A percentile compares a stretch with the other conserved stretches of the same genome.
Evolutionary conservation across 331 rosid species (phyloP).

Genomic region (Quercus phellos): DNA sequence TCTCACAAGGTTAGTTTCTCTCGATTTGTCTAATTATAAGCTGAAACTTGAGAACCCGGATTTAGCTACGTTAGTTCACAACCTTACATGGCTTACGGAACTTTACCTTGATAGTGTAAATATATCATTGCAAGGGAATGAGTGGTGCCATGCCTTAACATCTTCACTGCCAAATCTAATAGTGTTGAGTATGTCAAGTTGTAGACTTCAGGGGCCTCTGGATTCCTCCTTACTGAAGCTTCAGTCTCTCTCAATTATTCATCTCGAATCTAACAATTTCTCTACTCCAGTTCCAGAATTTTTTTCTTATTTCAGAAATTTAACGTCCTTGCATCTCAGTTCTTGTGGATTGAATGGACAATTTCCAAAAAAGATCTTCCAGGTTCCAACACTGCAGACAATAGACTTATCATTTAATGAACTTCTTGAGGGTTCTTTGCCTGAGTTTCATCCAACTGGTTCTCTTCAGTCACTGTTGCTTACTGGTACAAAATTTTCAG

Average conservation of each 20-base stretch:
- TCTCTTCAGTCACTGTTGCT: neutral
- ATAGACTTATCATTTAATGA: neutral
- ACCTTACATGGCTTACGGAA: neutral
- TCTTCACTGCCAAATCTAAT: slow-evolving; percentile 17
- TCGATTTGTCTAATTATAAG: no score
- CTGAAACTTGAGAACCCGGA: no score
- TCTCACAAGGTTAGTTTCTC: no score
- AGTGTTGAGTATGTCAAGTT: slow-evolving; percentile 30
- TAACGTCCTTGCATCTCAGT: slow-evolving; percentile 17
- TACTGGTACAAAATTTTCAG: accelerated
- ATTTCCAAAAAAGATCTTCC: slow-evolving; percentile 41
- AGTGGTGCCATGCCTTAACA: slow-evolving; percentile 34
- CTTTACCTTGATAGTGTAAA: slow-evolving; percentile 43
- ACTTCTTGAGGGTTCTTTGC: neutral
- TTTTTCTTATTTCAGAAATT: slow-evolving; percentile 25
- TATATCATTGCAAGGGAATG: slow-evolving; percentile 27
- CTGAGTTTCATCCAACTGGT: neutral
- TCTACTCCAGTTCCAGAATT: slow-evolving; percentile 30
- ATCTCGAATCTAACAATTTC: slow-evolving; percentile 27
- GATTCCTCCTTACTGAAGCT: slow-evolving; percentile 21
- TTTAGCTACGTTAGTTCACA: no score
- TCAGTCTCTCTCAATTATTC: slow-evolving; percentile 27
- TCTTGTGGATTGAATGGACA: slow-evolving; percentile 10
- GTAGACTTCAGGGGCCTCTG: slow-evolving; percentile 36
- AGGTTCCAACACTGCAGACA: slow-evolving; percentile 1